Evolutionary conservation across 208 protist species (phyloP), one percentile per base, ranked within the genome.

Genomic region (Trypanosomatidae sp.): DNA sequence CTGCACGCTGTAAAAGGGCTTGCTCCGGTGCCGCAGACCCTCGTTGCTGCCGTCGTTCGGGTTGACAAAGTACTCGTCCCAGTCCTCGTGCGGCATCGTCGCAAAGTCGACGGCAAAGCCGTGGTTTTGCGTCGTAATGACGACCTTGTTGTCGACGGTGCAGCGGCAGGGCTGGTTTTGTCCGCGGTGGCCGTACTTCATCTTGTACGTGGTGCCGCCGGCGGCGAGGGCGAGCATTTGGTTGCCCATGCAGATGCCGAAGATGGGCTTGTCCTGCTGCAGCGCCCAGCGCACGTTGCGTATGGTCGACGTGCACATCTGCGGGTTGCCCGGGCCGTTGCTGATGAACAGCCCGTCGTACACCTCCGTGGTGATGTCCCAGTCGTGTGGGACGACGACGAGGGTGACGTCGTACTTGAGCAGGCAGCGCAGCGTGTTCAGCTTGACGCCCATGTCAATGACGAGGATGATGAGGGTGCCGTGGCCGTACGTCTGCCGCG

Each of bases 201-300:
- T 88, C 77, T 98, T 98, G 68, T 95, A 96, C 11, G 94, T 97
- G n/a, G 61, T 73, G 15, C 75, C 80, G 27, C 85, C 83, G 3
- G 94, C 88, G 0, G 96, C 95, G 26, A 97, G 71, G 24, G 77
- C 86, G 8, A 99, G 64, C 50, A 99, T 87, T 65, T 99, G 97
- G 73, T 99, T 98, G 32, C 97, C 97, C 57, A 99, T 96, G 75
- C 97, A 99, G 55, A 99, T 98, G 49, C 97, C 96, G 42, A 98
- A 98, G 39, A 99, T 92, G 33, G 97, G 95, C 64, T 92, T 97
- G 21, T 75, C 63, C 64, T 79, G 69, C 44, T 74, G 67, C 11
- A 88, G 56, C 4, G 81, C 83, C 59, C 92, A 94, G 26, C 78
- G 66, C 35, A 99, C 71, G 69, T 88, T 88, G 40, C 87, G 75